A percentile compares a stretch with the other conserved stretches of the same genome.
phyloP scores from a whole-genome alignment of 2,329 filamentous ascomycete genomes.

The Trichophyton verrucosum region DNA sequence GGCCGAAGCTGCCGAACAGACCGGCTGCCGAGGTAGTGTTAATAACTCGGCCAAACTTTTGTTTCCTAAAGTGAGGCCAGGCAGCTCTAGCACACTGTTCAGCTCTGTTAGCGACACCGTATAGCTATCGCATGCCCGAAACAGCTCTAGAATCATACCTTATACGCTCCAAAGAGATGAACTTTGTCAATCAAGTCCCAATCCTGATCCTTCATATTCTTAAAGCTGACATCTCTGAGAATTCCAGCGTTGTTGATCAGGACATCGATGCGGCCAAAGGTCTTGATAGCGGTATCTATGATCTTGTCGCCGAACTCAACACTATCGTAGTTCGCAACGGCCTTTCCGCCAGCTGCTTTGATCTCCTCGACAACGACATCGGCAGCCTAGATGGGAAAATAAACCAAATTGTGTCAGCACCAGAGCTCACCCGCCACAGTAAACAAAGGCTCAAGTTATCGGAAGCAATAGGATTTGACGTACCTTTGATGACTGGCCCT shows the following conservation, averaged over 20 bases:
- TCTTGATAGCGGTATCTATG: constrained; percentile 51
- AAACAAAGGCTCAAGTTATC: not conserved
- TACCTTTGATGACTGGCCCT: constrained; percentile 78
- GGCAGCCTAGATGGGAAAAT: constrained; percentile 44
- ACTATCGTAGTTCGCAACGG: constrained; percentile 89
- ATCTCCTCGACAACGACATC: constrained; percentile 40
- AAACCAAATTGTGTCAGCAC: not conserved
- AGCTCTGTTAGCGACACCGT: not conserved
- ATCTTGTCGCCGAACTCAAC: constrained; percentile 81
- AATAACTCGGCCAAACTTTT: constrained; percentile 94
- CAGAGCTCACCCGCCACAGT: not conserved
- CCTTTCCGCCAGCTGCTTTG: constrained; percentile 78
- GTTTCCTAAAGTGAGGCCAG: constrained; percentile 96
- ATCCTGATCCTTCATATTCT: constrained; percentile 95
- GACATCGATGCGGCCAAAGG: constrained; percentile 64
- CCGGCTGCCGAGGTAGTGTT: constrained; percentile 95
- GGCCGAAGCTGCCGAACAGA: constrained; percentile 89
- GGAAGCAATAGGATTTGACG: constrained; percentile 14
- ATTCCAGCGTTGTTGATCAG: constrained; percentile 98
- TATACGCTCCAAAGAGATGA: constrained; percentile 88
- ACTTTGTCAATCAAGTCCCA: constrained; percentile 94
- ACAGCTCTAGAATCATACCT: constrained; percentile 33
- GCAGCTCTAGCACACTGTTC: constrained; percentile 67
- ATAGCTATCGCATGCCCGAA: not conserved
- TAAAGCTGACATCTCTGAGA: constrained; percentile 87